These are phyloP conservation scores for Apiospora marii DNA, from an alignment of 2,329 filamentous ascomycete genomes.

Conservation along the genomic window DNA sequence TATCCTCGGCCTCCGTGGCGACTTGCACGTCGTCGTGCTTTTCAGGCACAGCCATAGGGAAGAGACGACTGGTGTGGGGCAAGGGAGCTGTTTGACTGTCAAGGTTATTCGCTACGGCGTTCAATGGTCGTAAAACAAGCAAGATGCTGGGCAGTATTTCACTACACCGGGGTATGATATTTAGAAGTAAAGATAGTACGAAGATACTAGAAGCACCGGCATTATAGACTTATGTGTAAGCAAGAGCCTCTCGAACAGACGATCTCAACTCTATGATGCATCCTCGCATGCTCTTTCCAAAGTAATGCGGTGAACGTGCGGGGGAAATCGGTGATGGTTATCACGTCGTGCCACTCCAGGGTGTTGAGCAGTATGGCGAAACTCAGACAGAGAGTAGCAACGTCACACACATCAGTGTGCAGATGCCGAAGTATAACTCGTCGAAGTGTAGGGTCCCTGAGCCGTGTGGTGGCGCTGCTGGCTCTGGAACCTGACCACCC, in stretches of 20 bases:
- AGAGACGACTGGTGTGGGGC: neutral
- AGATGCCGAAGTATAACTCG: neutral
- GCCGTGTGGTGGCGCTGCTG: neutral
- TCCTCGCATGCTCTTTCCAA: neutral
- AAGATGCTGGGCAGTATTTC: neutral
- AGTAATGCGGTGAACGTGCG: neutral
- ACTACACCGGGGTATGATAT: neutral
- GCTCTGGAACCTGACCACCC: neutral
- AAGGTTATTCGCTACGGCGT: neutral
- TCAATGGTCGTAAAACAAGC: neutral
- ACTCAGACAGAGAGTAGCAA: neutral
- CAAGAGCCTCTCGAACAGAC: neutral
- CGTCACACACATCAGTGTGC: neutral
- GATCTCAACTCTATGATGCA: neutral
- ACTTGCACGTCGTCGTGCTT: neutral
- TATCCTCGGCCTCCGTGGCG: neutral
- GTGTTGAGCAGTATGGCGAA: neutral
- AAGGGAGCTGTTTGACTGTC: neutral
- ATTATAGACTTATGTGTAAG: neutral
- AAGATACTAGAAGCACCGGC: neutral
- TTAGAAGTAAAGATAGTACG: neutral
- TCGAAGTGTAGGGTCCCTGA: neutral
- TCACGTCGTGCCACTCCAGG: neutral
- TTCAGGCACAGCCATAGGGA: neutral
- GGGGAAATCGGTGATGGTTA: neutral